Conservation (phyloP, 1,284 basidiomycete species). For the Rhodotorula glutinis region DNA sequence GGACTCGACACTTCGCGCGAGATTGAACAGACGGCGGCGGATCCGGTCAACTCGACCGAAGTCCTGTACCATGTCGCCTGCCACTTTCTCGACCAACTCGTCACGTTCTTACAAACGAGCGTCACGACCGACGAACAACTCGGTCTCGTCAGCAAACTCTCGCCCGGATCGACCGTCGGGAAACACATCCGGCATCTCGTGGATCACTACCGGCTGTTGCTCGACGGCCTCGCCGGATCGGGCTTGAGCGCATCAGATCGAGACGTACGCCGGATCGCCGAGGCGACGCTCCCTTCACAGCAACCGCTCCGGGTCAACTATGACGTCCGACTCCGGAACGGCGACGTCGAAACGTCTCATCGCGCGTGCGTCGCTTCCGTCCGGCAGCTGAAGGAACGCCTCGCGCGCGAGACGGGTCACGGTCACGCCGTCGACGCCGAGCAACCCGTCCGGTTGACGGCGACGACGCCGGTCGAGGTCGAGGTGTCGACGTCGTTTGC, state of each 20-base stretch:
- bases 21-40: background rate
- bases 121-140: slow-evolving; percentile 25
- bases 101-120: slow-evolving; percentile 2
- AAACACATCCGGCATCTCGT: slow-evolving; percentile 34
- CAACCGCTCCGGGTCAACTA: slow-evolving; percentile 57
- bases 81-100: slow-evolving; percentile 18
- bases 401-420: slow-evolving; percentile 12
- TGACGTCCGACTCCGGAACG: slow-evolving; percentile 68
- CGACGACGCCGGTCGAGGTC: slow-evolving; percentile 71
- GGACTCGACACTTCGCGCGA: background rate
- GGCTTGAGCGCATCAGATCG: background rate
- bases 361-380: slow-evolving; percentile 62
- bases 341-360: slow-evolving; percentile 70
- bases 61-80: slow-evolving; percentile 27
- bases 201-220: slow-evolving; percentile 33
- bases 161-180: slow-evolving; percentile 27
- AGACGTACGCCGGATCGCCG: background rate
- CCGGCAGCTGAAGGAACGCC: slow-evolving; percentile 50
- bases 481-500: slow-evolving; percentile 72
- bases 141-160: background rate
- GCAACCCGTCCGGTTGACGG: slow-evolving; percentile 63
- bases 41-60: slow-evolving; percentile 8
- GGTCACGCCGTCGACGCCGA: slow-evolving; percentile 51
- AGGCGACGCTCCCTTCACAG: no score
- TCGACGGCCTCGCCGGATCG: slow-evolving; percentile 13